Conservation (phyloP, 441 rosid genomes). For the Arabidopsis hybrid region DNA sequence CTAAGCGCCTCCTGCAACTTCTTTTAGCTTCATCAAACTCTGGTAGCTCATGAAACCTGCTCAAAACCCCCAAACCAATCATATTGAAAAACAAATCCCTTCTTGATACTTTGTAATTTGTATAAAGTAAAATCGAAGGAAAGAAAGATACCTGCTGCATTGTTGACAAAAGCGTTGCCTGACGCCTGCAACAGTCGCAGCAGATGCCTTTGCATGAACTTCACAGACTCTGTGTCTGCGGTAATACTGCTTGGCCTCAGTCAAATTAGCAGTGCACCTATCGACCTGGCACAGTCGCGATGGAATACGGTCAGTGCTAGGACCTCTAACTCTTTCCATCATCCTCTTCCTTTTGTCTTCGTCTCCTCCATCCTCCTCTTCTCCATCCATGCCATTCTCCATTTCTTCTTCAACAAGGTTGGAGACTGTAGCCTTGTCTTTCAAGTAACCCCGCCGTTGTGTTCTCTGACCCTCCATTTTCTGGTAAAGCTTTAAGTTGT, state of each 20-base stretch:
- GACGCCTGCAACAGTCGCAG: slow-evolving; percentile 56
- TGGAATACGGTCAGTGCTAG: slow-evolving; percentile 52
- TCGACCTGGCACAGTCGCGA: slow-evolving; percentile 64
- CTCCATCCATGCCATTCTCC: slow-evolving; percentile 61
- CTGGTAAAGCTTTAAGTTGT: slow-evolving; percentile 15
- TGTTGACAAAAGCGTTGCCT: slow-evolving; percentile 77
- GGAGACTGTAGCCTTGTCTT: slow-evolving; percentile 46
- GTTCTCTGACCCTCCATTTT: slow-evolving; percentile 49
- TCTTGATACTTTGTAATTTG: not conserved
- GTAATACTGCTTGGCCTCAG: slow-evolving; percentile 64
- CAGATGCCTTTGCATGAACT: slow-evolving; percentile 65
- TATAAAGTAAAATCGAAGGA: not conserved
- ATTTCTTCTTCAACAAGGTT: slow-evolving; percentile 57
- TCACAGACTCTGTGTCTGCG: slow-evolving; percentile 78
- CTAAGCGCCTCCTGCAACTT: slow-evolving; percentile 71
- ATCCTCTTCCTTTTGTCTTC: slow-evolving; percentile 37
- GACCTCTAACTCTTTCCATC: slow-evolving; percentile 43
- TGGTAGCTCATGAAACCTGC: slow-evolving; percentile 71
- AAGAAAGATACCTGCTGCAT: slow-evolving; percentile 65
- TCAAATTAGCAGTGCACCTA: slow-evolving; percentile 57
- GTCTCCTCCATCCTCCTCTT: slow-evolving; percentile 46
- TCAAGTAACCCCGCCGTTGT: slow-evolving; percentile 45
- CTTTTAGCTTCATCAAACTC: slow-evolving; percentile 76
- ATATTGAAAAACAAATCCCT: not conserved
- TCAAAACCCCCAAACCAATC: slow-evolving; percentile 19